Base-by-base conservation (phyloP, 164 flowering plant species). In the Annona squamosa region DNA sequence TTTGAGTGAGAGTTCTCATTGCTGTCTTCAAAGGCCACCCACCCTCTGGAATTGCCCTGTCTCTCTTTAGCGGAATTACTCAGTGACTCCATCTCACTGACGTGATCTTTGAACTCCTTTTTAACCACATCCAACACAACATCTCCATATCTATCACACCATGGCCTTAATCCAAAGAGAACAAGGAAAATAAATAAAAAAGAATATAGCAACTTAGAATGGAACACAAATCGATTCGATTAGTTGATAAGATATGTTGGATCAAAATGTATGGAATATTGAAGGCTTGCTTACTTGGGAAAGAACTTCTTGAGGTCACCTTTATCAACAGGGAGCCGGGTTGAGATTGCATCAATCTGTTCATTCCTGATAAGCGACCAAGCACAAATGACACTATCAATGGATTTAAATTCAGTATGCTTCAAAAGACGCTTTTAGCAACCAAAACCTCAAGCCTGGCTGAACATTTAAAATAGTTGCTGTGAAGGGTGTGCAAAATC, bases 21-120 rank as follows among this genome's bases (percentile, higher is more conserved):
- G 46, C 86, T 85, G 46, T 83, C 89, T 19, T 86, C 90, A 64
- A 87, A 90, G 7, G 91, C 81, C n/a, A 87, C 82, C 94, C 91
- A 88, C 70, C 80, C 68, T 37, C 69, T 77, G 1, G 89, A 81
- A 79, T 48, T 77, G 45, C 45, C 65, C 5, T 10, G 77, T 52
- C 70, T 85, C 70, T 86, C 91, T 64, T 76, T 78, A 0, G 85
- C 78, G 2, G 80, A 76, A 46, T 80, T 84, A 70, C 84, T 69
- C 78, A 70, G 19, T 56, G 46, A 85, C 82, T 86, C 90, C 88
- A 87, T 86, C 76, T 91, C 91, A 13, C 86, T 85, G 4, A 88
- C 88, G 71, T 93, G 94, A 52, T 89, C 90, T 77, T 89, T 93
- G 87, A 91, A 90, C 74, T 93, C 98, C 72, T 88, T 93, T 68